Base-by-base conservation (phyloP, 2,329 filamentous ascomycete species). In the Lachnum nothofagi region DNA sequence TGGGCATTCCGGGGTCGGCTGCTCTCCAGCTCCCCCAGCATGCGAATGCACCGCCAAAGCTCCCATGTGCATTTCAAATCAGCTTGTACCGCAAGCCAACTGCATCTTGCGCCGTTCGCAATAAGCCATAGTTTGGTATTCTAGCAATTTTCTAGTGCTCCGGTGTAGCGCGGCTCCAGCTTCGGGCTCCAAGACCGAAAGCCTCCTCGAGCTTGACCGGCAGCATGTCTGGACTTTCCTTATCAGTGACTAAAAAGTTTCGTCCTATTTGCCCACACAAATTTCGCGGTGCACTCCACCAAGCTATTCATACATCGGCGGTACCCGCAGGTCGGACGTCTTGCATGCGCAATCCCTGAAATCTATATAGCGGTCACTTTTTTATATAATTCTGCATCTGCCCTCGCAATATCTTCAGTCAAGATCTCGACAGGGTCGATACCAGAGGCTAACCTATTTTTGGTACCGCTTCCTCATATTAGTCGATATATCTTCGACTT, bases 241-340 rank as follows among this genome's bases (percentile, higher is more conserved):
- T 46, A 59, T 55, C 54, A 54, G 51, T 52, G 51, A 55, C 52
- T 59, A 55, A 54, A 51, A 40, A 49, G 43, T 44, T 47, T 35
- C 17, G 33, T 27, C 16, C n/a, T 38, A 20, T 7, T 29, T 19
- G 20, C 46, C 39, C 29, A 39, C 23, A 39, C 24, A 40, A 29
- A 38, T 22, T 49, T 48, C 31, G 33, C 58, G 58, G 51, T 55
- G 31, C 33, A 45, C 53, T 58, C 56, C 58, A 60, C 49, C 45
- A 42, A 34, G 29, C 51, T 27, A 46, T 23, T 23, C 33, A 31
- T 40, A 31, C 33, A 42, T 55, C 57, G 57, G 55, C 51, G 52
- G 53, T 46, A 55, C 53, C 57, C 57, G 57, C 48, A 46, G 51
- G 52, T 49, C 41, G 45, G 51, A 49, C 49, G 34, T 48, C 31